Evolutionary conservation across 192 early-diverging fungal genomes (phyloP).

Genomic region (Backusella mclennaniae): DNA sequence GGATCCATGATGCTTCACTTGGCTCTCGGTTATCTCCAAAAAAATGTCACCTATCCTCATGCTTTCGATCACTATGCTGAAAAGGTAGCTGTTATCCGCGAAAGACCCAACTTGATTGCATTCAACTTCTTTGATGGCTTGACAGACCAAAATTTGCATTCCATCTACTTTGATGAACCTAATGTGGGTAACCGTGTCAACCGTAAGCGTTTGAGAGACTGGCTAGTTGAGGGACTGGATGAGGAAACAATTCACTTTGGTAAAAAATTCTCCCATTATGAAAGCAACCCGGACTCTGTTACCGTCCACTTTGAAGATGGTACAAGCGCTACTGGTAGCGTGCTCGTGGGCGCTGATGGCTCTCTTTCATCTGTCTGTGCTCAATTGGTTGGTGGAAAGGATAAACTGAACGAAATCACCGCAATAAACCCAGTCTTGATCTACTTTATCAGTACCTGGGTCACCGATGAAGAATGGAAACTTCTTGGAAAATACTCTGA

Average conservation of each 20-base stretch:
- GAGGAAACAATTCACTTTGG: slow-evolving; percentile 6
- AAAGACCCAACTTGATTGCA: not conserved
- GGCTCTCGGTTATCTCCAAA: not conserved
- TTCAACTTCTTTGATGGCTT: slow-evolving; percentile 3
- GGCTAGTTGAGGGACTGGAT: not conserved
- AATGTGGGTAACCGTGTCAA: not conserved
- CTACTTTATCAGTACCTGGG: not conserved
- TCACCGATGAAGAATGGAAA: slow-evolving; percentile 10
- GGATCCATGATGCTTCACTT: slow-evolving; percentile 7
- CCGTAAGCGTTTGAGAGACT: slow-evolving; percentile 5
- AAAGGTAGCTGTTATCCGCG: slow-evolving; percentile 1
- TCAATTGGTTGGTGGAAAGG: slow-evolving; percentile 8
- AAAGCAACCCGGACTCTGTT: slow-evolving; percentile 19
- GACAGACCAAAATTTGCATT: not conserved
- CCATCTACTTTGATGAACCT: not conserved
- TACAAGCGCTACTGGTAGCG: slow-evolving; percentile 9
- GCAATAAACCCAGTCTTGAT: not conserved
- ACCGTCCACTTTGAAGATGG: slow-evolving; percentile 18
- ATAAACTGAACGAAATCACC: not conserved
- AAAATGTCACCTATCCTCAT: slow-evolving; percentile 7
- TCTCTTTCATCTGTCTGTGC: slow-evolving; percentile 24
- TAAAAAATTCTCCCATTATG: slow-evolving; percentile 19
- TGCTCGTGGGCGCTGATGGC: slow-evolving; percentile 40
- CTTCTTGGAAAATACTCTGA: not conserved
- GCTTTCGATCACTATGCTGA: slow-evolving; percentile 4